A percentile compares a stretch with the other conserved stretches of the same genome.
phyloP scores from a whole-genome alignment of 257 asterid genomes.

The Datura wrightii region DNA sequence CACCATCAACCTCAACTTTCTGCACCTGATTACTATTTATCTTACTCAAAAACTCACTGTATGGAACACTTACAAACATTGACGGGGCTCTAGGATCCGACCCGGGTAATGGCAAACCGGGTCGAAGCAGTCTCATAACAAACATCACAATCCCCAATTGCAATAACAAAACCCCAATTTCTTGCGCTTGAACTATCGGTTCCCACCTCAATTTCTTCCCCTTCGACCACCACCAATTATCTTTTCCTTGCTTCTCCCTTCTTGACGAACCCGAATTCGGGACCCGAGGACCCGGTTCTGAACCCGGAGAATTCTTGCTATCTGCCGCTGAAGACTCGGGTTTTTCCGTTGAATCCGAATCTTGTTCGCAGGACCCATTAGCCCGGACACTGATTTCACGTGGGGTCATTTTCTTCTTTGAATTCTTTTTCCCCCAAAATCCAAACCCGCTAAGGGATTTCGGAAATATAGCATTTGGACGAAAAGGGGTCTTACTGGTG shows the following conservation, averaged over 20 bases:
- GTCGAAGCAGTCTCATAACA: constrained; percentile 87
- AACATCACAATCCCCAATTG: constrained; percentile 91
- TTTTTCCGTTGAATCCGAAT: constrained; percentile 70
- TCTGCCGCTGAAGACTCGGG: constrained; percentile 61
- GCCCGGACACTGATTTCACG: constrained; percentile 46
- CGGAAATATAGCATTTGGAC: constrained; percentile 56
- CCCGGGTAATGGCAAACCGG: constrained; percentile 92
- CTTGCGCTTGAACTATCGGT: constrained; percentile 88
- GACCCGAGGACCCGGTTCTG: constrained; percentile 36
- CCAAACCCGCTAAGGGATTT: constrained; percentile 35
- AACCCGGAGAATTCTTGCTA: constrained; percentile 43
- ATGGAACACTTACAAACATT: constrained; percentile 75
- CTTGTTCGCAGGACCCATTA: constrained; percentile 77
- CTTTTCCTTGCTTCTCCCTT: constrained; percentile 79
- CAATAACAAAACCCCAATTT: constrained; percentile 80
- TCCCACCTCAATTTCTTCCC: constrained; percentile 81
- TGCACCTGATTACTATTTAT: constrained; percentile 76
- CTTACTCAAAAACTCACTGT: constrained; percentile 85
- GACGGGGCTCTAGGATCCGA: constrained; percentile 76
- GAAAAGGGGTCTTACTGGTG: constrained; percentile 44
- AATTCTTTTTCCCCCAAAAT: constrained; percentile 32
- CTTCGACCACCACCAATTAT: constrained; percentile 61
- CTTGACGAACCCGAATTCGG: constrained; percentile 45
- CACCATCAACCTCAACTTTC: constrained; percentile 99
- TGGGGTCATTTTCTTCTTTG: constrained; percentile 28